Conservation (phyloP, 495 filamentous ascomycete species). For the Podospora didyma region DNA sequence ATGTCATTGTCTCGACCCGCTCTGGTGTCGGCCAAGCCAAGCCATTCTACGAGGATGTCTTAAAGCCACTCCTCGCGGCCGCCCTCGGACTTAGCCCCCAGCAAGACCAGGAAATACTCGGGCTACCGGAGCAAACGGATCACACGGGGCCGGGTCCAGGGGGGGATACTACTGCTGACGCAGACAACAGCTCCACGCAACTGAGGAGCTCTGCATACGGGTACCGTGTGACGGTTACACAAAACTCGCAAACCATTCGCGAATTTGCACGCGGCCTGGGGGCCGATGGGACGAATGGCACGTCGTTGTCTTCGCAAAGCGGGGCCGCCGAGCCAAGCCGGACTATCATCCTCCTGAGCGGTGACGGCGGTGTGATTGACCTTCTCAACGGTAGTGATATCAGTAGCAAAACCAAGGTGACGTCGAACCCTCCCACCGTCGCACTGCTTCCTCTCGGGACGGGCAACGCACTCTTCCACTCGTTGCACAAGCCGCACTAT, state of each 20-base stretch:
- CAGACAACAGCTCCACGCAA: too few relatives aligned
- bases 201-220: background rate
- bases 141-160: background rate
- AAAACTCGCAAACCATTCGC: constrained; percentile 53
- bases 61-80: constrained; percentile 53
- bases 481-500: constrained; percentile 42
- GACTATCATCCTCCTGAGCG: constrained; percentile 73
- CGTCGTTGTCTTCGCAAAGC: background rate
- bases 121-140: background rate
- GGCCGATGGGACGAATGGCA: constrained; percentile 34
- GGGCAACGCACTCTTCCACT: constrained; percentile 83
- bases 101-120: background rate
- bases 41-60: constrained; percentile 49
- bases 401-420: background rate
- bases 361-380: constrained; percentile 82
- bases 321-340: constrained; percentile 34
- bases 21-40: constrained; percentile 66
- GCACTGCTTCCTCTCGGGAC: constrained; percentile 75
- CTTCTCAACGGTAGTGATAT: constrained; percentile 56
- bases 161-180: background rate
- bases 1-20: constrained; percentile 67
- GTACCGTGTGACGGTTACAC: constrained; percentile 55
- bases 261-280: constrained; percentile 53
- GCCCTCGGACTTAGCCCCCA: constrained; percentile 8
- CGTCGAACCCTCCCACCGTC: constrained; percentile 46